These are phyloP conservation scores for Massarina eburnea DNA, from an alignment of 2,329 filamentous ascomycete species.

Conservation along the genomic window DNA sequence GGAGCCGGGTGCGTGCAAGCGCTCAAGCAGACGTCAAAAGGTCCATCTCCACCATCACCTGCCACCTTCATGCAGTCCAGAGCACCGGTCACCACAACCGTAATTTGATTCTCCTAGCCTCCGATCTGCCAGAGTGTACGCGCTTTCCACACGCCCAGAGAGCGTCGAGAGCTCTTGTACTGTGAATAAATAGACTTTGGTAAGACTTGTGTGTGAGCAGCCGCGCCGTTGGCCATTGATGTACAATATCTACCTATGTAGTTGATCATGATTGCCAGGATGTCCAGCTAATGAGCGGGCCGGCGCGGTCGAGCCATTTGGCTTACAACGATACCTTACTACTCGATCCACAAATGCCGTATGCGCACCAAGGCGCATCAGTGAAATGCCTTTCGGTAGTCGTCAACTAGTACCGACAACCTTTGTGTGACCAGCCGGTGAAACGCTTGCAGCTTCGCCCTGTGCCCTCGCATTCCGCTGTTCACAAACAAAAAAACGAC, in stretches of 20 bases:
- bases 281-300: background rate
- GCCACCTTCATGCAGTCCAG: conserved; percentile 31
- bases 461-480: conserved; percentile 23
- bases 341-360: conserved; percentile 4
- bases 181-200: background rate
- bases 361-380: conserved; percentile 7
- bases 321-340: conserved; percentile 10
- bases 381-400: conserved; percentile 5
- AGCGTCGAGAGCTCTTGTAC: conserved; percentile 2
- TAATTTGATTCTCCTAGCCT: conserved; percentile 17
- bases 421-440: conserved; percentile 20
- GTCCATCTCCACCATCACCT: conserved; percentile 25
- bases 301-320: conserved; percentile 14
- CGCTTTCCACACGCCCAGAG: background rate
- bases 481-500: conserved; percentile 34
- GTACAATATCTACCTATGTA: too few relatives aligned
- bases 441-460: conserved; percentile 31
- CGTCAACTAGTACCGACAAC: conserved; percentile 2
- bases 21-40: conserved; percentile 25
- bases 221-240: conserved; percentile 12
- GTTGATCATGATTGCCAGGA: conserved; percentile 13
- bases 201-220: conserved; percentile 12
- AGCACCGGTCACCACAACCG: conserved; percentile 27
- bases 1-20: conserved; percentile 30
- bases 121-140: conserved; percentile 10